Evolutionary conservation across 306 rosid genomes (phyloP).

Genomic region (Prunus kanzakura): DNA sequence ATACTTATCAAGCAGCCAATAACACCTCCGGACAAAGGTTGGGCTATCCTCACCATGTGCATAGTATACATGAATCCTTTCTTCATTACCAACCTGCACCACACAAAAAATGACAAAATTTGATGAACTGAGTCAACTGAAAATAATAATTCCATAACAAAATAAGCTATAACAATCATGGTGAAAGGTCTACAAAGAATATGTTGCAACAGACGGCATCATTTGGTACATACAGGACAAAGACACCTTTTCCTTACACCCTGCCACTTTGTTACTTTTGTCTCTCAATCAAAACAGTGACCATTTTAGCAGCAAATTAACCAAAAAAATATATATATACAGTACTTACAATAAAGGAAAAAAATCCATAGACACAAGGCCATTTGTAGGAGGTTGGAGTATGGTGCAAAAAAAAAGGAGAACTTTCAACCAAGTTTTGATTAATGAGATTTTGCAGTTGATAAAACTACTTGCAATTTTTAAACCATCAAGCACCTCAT

Average conservation of each 20-base stretch:
- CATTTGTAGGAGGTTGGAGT: background rate
- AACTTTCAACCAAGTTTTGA: background rate
- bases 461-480: background rate
- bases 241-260: background rate
- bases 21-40: conserved; percentile 89
- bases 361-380: background rate
- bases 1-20: conserved; percentile 97
- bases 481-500: background rate
- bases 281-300: background rate
- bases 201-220: background rate
- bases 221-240: background rate
- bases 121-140: background rate
- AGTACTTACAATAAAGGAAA: background rate
- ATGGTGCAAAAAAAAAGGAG: background rate
- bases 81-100: conserved; percentile 87
- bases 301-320: background rate
- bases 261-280: background rate
- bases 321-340: background rate
- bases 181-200: background rate
- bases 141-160: background rate
- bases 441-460: background rate
- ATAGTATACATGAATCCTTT: conserved; percentile 96
- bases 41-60: conserved; percentile 84
- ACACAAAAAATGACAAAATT: conserved; percentile 16
- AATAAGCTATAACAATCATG: background rate